phyloP scores from a whole-genome alignment of 1,284 basidiomycete genomes.

The Salmacisia buchloeana region DNA sequence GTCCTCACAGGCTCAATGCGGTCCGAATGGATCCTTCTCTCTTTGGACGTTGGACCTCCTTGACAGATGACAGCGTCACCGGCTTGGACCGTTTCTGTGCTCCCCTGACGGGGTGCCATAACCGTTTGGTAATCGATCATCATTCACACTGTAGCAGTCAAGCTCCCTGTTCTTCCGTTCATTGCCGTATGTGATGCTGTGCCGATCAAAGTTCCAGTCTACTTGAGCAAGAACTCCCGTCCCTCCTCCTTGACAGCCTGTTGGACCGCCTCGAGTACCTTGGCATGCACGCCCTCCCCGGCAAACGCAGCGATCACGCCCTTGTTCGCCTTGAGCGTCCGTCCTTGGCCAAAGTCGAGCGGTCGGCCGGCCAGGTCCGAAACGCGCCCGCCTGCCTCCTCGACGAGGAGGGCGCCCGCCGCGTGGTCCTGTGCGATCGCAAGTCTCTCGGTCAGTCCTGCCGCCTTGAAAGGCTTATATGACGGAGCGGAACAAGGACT shows the following conservation, averaged over 20 bases:
- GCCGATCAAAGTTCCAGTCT: no score
- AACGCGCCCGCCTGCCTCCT: slow-evolving; percentile 81
- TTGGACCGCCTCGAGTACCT: slow-evolving; percentile 70
- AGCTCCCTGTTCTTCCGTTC: no score
- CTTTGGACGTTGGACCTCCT: no score
- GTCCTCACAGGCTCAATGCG: no score
- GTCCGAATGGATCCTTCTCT: no score
- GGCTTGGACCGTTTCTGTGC: no score
- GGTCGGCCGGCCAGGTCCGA: slow-evolving; percentile 73
- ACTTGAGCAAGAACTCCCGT: slow-evolving; percentile 16
- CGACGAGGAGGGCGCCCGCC: slow-evolving; percentile 73
- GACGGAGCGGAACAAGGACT: slow-evolving; percentile 23
- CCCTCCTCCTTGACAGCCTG: slow-evolving; percentile 59
- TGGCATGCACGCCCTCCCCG: slow-evolving; percentile 58
- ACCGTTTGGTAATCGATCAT: no score
- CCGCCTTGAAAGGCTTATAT: not conserved
- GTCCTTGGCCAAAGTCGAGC: slow-evolving; percentile 79
- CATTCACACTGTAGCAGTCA: no score
- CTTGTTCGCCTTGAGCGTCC: slow-evolving; percentile 77
- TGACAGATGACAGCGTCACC: no score
- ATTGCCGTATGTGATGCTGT: not conserved
- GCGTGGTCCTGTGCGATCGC: slow-evolving; percentile 72
- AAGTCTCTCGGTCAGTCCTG: not conserved
- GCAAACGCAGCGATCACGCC: slow-evolving; percentile 75
- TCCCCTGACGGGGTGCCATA: no score